Base-by-base conservation (phyloP, 2,329 filamentous ascomycete genomes). In the Pseudofabraea citricarpa region DNA sequence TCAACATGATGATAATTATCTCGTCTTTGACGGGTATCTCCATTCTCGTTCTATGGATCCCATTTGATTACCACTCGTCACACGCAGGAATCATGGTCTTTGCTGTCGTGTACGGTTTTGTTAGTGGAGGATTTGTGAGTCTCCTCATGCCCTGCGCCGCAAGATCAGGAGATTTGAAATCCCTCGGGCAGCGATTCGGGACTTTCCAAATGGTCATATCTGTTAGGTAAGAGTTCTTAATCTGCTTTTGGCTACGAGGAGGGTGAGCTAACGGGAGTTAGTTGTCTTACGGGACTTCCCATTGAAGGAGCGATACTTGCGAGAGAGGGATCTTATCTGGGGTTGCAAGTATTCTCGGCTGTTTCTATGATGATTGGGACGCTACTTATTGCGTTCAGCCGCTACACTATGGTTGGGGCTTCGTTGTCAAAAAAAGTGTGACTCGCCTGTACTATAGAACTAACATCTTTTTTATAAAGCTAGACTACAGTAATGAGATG, bases 71-170 rank as follows among this genome's bases (percentile, higher is more conserved):
- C 19, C 72, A 79, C 5, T 70, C 72, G 0, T 72, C 74, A 1
- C 53, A 42, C 4, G 72, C 72, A 0, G 71, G 75, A 2, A 74
- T 83, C 40, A 70, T 87, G 31, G 66, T 79, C 16, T 88, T 85
- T 58, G 71, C 75, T 10, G 66, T 75, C 15, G 62, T 85, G 12
- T 88, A 84, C 50, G 85, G 84, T n/a, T 85, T 87, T 57, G 73
- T 73, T 24, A 80, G 77, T 0, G 85, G 84, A 9, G 76, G 76
- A 2, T 83, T 81, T 51, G 75, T 85, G 35, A 75, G 75, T 1
- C 64, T 88, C 6, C 68, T 71, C 0, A 79, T 84, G 0, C 74
- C 81, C 0, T 66, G 84, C 16, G 68, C 89, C 20, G 81, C 80
- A 1, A 81, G 87, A 55, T 45, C 52, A 2, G 60, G 60, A 0